A percentile compares a stretch with the other conserved stretches of the same genome.
Conservation (phyloP, 1,284 basidiomycete genomes). For the Cystobasidium sp. region DNA sequence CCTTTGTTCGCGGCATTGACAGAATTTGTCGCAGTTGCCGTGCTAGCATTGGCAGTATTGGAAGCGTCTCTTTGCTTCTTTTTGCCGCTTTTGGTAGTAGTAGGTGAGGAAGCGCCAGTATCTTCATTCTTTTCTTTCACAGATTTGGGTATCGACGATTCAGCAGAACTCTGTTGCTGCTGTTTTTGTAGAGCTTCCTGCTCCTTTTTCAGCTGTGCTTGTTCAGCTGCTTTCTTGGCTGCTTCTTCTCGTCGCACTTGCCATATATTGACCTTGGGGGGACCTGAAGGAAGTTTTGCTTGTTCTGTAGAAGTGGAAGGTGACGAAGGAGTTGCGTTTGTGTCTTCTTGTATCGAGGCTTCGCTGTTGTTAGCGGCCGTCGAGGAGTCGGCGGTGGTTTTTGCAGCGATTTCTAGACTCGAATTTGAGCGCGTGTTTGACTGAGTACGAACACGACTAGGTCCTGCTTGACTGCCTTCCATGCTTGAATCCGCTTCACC, state of each 20-base stretch:
- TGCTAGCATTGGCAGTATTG: neutral
- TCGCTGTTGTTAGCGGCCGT: neutral
- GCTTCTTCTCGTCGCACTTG: slow-evolving; percentile 31
- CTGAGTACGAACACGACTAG: neutral
- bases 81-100: slow-evolving; percentile 9
- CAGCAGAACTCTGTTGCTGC: neutral
- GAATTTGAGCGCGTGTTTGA: neutral
- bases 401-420: neutral
- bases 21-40: neutral
- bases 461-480: slow-evolving; percentile 4
- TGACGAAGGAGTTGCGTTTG: neutral
- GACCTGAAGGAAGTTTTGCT: slow-evolving; percentile 18
- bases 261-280: slow-evolving; percentile 43
- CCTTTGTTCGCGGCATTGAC: slow-evolving; percentile 8
- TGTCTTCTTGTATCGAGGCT: neutral
- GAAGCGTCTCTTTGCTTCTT: neutral
- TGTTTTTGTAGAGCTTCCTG: slow-evolving; percentile 12
- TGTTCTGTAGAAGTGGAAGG: neutral
- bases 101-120: neutral
- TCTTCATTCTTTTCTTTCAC: neutral
- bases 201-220: slow-evolving; percentile 28
- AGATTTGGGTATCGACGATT: slow-evolving; percentile 4
- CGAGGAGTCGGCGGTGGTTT: neutral
- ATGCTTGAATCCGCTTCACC: slow-evolving; percentile 26
- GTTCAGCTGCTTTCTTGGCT: slow-evolving; percentile 28